Base-by-base conservation (phyloP, 1,284 basidiomycete species). In the Xanthoconium separans region DNA sequence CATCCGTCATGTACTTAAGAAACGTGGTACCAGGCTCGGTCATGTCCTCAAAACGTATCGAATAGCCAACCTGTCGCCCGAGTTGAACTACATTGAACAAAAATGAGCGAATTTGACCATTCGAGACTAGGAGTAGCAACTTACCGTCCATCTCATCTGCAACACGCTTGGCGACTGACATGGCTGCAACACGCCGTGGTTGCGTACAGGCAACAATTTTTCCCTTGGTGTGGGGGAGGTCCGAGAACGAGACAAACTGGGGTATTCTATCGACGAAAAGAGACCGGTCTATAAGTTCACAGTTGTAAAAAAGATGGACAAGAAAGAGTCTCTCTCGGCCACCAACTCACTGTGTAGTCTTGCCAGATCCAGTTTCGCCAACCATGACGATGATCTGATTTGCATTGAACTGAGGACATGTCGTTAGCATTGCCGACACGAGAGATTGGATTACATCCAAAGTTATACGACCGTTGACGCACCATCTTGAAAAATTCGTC, bases 1-100 rank as follows among this genome's bases (percentile, higher is more conserved):
- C 96, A 64, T 99, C 96, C 12, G 96, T 99, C 95, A 99, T 98
- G 77, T 99, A 98, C 71, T 96, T 95, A 62, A 98, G 78, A 73
- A 97, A 95, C 0, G 95, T 98, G 9, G 86, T 91, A 0, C 91
- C 91, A 0, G 84, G 82, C 60, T 94, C 90, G 11, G 95, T 98
- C 87, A 95, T 93, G 70, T 99, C 96, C 73, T 99, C 96, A 74
- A 99, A 99, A 70, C 97, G 93, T 66, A 98, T 98, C 4, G 93
- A 94, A 74, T 99, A 99, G 59, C 97, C 97, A 60, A 99, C 96
- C 64, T 98, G 87, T 70, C 92, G 89, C 51, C 93, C 94, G 11
- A 98, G 86, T 72, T 87, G 81, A 13, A 98, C 93, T 93, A 60
- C 3, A 45, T 42, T 7, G 36, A 24, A 9, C 22, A 49, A 43